These are phyloP conservation scores for Rhizopogon vesiculosus DNA, from an alignment of 768 basidiomycete genomes.

Conservation along the genomic window DNA sequence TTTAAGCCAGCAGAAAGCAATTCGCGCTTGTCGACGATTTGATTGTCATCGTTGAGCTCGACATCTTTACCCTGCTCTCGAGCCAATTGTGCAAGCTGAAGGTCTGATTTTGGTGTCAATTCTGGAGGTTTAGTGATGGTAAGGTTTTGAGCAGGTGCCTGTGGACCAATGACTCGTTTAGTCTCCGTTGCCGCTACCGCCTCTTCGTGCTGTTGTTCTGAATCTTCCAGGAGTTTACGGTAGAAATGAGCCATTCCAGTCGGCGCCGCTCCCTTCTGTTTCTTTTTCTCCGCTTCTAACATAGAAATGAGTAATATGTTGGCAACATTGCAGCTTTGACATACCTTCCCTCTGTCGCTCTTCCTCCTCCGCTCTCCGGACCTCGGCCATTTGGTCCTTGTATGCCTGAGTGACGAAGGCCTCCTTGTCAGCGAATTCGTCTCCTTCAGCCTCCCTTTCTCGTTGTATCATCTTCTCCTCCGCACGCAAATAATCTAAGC, in stretches of 20 bases:
- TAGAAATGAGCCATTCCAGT: constrained; percentile 87
- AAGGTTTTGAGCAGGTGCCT: constrained; percentile 58
- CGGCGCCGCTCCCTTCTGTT: constrained; percentile 48
- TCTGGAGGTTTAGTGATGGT: constrained; percentile 74
- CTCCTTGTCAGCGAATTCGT: constrained; percentile 91
- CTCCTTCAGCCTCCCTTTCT: constrained; percentile 91
- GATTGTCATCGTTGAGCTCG: constrained; percentile 95
- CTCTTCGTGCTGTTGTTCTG: constrained; percentile 79
- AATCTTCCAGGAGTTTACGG: constrained; percentile 69
- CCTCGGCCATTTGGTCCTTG: constrained; percentile 92
- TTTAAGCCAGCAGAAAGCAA: constrained; percentile 90
- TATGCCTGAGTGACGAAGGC: constrained; percentile 98
- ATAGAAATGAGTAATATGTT: not conserved
- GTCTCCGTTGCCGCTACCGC: constrained; percentile 72
- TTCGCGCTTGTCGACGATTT: constrained; percentile 94
- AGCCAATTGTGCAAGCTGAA: constrained; percentile 68
- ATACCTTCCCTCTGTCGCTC: constrained; percentile 84
- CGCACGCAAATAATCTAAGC: constrained; percentile 84
- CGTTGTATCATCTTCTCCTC: constrained; percentile 98
- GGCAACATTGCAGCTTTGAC: constrained; percentile 13
- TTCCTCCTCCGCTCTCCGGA: constrained; percentile 88
- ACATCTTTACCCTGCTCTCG: constrained; percentile 75
- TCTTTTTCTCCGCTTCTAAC: constrained; percentile 53
- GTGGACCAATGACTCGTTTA: constrained; percentile 56
- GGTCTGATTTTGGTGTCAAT: constrained; percentile 59